Base-by-base conservation (phyloP, 2,329 filamentous ascomycete genomes). In the Aureobasidium sp. region DNA sequence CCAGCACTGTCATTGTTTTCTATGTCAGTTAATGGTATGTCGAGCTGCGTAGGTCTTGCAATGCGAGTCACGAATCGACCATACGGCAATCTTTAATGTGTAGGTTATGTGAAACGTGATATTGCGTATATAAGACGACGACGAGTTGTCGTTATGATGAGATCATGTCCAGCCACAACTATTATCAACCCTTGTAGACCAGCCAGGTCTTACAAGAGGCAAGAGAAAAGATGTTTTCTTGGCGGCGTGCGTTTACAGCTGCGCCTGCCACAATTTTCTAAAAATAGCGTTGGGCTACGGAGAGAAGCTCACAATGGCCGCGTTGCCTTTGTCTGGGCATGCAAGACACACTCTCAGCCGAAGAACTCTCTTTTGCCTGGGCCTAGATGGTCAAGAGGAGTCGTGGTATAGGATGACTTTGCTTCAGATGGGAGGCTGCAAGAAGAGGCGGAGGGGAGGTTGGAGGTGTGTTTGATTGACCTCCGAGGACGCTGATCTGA, bases 301-400 rank as follows among this genome's bases (percentile, higher is more conserved):
- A 26, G 7, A 39, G 39, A 52, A 52, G 32, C n/a, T 24, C n/a
- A 52, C 32, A 48, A 52, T 34, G 50, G 50, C 50, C 50, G 50
- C 50, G 50, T 52, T 52, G 50, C 50, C 50, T 29, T 17, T 37
- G 50, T 52, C 50, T 52, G 50, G 50, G 50, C 50, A 39, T 27
- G 26, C 15, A 17, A 27, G 47, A 36, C 10, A 5, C 17, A 51
- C 17, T 36, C 7, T 10, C 8, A 13, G 32, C n/a, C 9, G 1
- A 6, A 6, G 20, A 34, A 17, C 3, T 34, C n/a, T 51, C 10
- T 34, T 32, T 20, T 24, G 48, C 48, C 34, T 20, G 32, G 5
- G 6, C 9, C 5, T 17, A 15, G 12, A 52, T 39, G 34, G 10
- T 39, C 27, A 5, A 36, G 48, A 37, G 8, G 13, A 12, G n/a